Evolutionary conservation across 176 grass and related monocot genomes (phyloP).

Genomic region (Eremochloa ophiuroides): DNA sequence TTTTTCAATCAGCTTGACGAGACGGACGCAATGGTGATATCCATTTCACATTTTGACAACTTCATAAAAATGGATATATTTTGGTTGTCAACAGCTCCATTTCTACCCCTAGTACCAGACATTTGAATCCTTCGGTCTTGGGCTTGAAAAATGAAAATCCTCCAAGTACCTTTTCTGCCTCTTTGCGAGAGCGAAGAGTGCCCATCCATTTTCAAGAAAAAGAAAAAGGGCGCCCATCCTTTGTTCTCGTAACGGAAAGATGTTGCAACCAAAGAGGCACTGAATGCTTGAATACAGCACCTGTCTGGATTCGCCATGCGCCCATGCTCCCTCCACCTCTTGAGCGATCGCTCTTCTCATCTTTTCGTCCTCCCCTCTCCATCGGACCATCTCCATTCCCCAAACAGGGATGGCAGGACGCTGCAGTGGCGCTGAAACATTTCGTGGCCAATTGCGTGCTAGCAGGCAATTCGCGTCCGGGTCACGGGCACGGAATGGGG

Average conservation of each 20-base stretch:
- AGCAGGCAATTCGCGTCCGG: not conserved
- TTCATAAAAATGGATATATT: too few species aligned
- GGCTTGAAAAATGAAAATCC: too few species aligned
- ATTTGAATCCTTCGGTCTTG: not conserved
- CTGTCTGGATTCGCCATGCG: not conserved
- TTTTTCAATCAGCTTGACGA: too few species aligned
- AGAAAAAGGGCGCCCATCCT: not conserved
- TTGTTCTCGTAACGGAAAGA: not conserved
- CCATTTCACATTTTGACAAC: too few species aligned
- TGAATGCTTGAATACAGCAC: too few species aligned
- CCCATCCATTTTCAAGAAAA: not conserved
- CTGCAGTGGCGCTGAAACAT: not conserved
- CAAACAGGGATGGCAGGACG: not conserved
- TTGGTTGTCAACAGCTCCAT: too few species aligned
- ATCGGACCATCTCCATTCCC: not conserved
- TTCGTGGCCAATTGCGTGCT: not conserved
- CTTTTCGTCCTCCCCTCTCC: not conserved
- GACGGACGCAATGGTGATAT: too few species aligned
- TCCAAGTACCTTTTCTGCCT: not conserved
- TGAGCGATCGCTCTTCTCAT: too few species aligned
- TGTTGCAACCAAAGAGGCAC: too few species aligned
- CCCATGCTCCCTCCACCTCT: too few species aligned
- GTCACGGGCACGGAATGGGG: not conserved
- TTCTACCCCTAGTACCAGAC: not conserved
- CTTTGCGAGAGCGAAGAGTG: not conserved